phyloP scores from a whole-genome alignment of 1,139 yeast species.

The Yamadazyma mexicana region DNA sequence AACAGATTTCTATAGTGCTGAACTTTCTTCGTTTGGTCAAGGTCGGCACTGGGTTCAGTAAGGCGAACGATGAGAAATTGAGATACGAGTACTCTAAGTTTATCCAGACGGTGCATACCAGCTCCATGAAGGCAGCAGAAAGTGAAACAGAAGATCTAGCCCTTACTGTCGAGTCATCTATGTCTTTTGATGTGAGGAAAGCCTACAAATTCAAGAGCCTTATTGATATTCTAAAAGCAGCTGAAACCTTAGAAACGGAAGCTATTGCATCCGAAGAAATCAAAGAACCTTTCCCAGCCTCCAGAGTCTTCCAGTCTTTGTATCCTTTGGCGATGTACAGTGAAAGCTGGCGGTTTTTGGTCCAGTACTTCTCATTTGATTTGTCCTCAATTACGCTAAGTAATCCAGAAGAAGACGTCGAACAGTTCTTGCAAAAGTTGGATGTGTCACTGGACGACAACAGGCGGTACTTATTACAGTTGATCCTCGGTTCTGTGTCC shows the following conservation, averaged over 20 bases:
- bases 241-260: neutral
- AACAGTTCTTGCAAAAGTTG: slow-evolving; percentile 22
- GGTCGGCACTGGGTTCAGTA: slow-evolving; percentile 16
- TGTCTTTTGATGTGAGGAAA: slow-evolving; percentile 19
- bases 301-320: slow-evolving; percentile 17
- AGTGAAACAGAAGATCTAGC: slow-evolving; percentile 19
- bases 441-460: slow-evolving; percentile 22
- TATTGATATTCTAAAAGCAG: slow-evolving; percentile 19
- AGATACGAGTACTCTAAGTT: slow-evolving; percentile 35
- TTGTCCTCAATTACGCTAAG: slow-evolving; percentile 31
- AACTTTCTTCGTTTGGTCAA: slow-evolving; percentile 43
- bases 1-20: slow-evolving; percentile 41
- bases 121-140: slow-evolving; percentile 14
- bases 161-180: slow-evolving; percentile 21
- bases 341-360: slow-evolving; percentile 25
- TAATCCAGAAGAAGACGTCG: slow-evolving; percentile 16
- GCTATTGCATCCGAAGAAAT: neutral
- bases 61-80: slow-evolving; percentile 28
- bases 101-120: slow-evolving; percentile 21
- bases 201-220: slow-evolving; percentile 41
- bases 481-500: slow-evolving; percentile 29
- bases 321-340: slow-evolving; percentile 20
- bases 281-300: slow-evolving; percentile 2
- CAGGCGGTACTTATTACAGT: slow-evolving; percentile 22
- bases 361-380: slow-evolving; percentile 42